Base-by-base conservation (phyloP, 768 basidiomycete species). In the Panaeolus papilionaceus region DNA sequence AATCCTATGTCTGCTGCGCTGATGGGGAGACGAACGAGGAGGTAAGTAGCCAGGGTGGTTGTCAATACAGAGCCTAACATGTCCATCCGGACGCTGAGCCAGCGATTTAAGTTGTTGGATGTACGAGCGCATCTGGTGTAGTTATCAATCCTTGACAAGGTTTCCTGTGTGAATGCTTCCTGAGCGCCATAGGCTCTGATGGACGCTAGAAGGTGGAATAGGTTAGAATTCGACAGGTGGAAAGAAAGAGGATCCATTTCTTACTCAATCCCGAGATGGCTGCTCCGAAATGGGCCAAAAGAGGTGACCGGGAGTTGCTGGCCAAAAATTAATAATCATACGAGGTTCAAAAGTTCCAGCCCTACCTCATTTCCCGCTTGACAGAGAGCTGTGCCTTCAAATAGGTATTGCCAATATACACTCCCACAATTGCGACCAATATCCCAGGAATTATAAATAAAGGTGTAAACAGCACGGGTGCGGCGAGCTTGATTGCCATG, bases 161-260 rank as follows among this genome's bases (percentile, higher is more conserved):
- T 84, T 68, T 86, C 82, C 62, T 67, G 67, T 70, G 74, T 84
- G 79, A 85, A 90, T 7, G 78, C 72, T 39, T 82, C 75, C 77
- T 91, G 84, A 6, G 87, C 88, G 2, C 86, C 86, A 73, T 89
- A 93, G 0, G 91, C 91, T 26, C 90, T 83, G 66, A 93, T 88
- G 8, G 89, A 85, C 20, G 77, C 85, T 85, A 62, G 3, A 49
- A 38, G 28, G 5, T 44, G 23, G n/a, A 20, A 18, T 11, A 54
- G n/a, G 6, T 38, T 42, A 61, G 47, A 10, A 11, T n/a, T 14
- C 8, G 44, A 23, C 18, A 37, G 14, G 8, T 54, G 10, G 6
- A 61, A 18, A 16, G 23, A n/a, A 54, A 40, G 65, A 7, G 28
- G n/a, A 10, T 69, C 33, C 33, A 33, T 33, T 33, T 33, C 80